Base-by-base conservation (phyloP, 2,329 filamentous ascomycete species). In the Fusarium multiceps region DNA sequence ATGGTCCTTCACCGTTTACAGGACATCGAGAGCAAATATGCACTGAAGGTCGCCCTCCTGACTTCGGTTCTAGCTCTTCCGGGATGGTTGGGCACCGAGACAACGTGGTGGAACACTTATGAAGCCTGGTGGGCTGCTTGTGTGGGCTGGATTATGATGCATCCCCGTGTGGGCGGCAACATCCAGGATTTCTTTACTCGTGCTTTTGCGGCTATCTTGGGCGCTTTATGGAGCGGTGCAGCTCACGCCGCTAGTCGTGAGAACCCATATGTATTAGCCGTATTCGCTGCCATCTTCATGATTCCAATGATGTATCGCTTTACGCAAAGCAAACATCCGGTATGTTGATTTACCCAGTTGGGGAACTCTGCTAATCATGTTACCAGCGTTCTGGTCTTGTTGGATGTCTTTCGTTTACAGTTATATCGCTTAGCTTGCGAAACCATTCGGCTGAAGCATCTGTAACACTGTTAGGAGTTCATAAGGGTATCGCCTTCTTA, bases 61-160 rank as follows among this genome's bases (percentile, higher is more conserved):
- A 87, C 82, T 3, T 83, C 83, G 1, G 73, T 87, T 0, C 76
- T 89, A 7, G 82, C 87, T 1, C 76, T 88, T 21, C 87, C 87
- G 7, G 85, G 85, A 5, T 89, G 86, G 81, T 73, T 88, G 3
- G 60, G 74, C 9, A 67, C 78, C 13, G 82, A 81, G 57, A 77
- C 80, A 41, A 68, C 55, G 3, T 89, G 87, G 87, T 89, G 86
- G 85, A 83, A 88, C 74, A 65, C 79, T 10, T 83, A 87, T 55
- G 84, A 88, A 57, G 81, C 78, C 12, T 89, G 87, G 87, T 89
- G 87, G 87, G 83, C 83, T 14, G 86, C 88, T 3, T 81, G 85
- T 16, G 83, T 87, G 74, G 85, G 84, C 23, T 89, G 87, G 86
- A 78, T 87, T 37, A 86, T 87, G 76, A 85, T 80, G 55, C 78